Conservation (phyloP, 1,284 basidiomycete species). For the Trametes sp. region DNA sequence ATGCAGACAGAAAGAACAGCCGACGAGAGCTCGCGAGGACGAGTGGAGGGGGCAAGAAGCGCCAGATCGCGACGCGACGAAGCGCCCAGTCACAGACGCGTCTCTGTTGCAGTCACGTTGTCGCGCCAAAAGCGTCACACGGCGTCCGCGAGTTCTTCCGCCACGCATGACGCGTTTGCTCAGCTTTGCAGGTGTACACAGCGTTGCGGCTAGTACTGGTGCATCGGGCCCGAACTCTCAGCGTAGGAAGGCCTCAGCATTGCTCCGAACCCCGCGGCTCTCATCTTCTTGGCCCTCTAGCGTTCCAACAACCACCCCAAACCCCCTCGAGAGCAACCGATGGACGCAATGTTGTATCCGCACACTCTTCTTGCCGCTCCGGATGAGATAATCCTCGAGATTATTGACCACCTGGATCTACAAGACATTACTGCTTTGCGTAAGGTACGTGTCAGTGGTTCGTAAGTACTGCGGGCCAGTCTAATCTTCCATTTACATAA, state of each 20-base stretch:
- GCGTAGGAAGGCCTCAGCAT: no score
- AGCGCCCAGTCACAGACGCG: slow-evolving; percentile 21
- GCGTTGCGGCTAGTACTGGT: no score
- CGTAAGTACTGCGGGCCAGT: neutral
- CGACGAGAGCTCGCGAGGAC: no score
- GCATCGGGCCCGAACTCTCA: no score
- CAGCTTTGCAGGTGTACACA: no score
- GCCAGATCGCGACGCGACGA: neutral
- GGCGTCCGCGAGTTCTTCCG: neutral
- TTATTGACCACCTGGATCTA: slow-evolving; percentile 28
- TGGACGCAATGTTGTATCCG: neutral
- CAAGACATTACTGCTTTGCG: slow-evolving; percentile 33
- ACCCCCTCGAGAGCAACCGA: no score
- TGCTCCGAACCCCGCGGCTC: no score
- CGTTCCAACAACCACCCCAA: no score
- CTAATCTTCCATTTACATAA: slow-evolving; percentile 1
- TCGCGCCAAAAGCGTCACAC: slow-evolving; percentile 6
- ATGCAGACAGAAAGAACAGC: neutral
- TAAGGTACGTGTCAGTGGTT: slow-evolving; percentile 30
- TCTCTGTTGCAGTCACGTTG: slow-evolving; percentile 26
- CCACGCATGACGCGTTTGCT: neutral
- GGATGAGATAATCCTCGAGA: slow-evolving; percentile 37
- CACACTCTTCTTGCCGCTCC: slow-evolving; percentile 27
- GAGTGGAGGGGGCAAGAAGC: neutral
- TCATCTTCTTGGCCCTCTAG: no score